These are phyloP conservation scores for Aleurites moluccanus DNA, from an alignment of 441 rosid species.

Conservation along the genomic window DNA sequence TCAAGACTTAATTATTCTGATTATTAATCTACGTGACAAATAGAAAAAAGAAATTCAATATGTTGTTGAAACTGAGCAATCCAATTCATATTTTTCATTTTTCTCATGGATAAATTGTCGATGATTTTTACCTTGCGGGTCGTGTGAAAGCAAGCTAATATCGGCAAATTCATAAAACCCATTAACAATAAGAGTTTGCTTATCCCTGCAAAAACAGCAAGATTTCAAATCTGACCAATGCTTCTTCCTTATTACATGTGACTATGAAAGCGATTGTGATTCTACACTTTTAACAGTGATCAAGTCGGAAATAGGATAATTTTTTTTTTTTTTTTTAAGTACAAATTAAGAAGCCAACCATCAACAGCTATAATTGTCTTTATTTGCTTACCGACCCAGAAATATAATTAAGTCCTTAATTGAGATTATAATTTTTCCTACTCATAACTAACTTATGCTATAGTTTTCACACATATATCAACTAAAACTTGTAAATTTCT, in stretches of 20 bases:
- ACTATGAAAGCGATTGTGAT: slow-evolving; percentile 6
- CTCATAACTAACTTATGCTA: not conserved
- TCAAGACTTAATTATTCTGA: not conserved
- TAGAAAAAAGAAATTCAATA: not conserved
- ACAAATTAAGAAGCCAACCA: not conserved
- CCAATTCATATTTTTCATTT: too few species aligned
- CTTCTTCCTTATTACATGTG: not conserved
- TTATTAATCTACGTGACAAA: not conserved
- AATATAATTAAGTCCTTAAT: not conserved
- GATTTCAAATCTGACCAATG: not conserved
- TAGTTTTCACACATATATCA: too few species aligned
- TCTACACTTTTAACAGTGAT: too few species aligned
- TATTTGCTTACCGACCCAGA: not conserved
- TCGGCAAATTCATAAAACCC: too few species aligned
- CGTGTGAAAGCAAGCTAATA: too few species aligned
- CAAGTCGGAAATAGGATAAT: too few species aligned
- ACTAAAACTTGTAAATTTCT: too few species aligned
- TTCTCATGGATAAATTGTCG: too few species aligned
- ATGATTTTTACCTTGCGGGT: too few species aligned
- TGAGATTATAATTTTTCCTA: not conserved
- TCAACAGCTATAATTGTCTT: not conserved
- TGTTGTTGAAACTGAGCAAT: not conserved
- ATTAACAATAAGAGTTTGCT: too few species aligned
- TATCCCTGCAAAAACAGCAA: not conserved
- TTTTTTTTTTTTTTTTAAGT: too few species aligned